Base-by-base conservation (phyloP, 345 rosid species). In the Salix koriyanagi region DNA sequence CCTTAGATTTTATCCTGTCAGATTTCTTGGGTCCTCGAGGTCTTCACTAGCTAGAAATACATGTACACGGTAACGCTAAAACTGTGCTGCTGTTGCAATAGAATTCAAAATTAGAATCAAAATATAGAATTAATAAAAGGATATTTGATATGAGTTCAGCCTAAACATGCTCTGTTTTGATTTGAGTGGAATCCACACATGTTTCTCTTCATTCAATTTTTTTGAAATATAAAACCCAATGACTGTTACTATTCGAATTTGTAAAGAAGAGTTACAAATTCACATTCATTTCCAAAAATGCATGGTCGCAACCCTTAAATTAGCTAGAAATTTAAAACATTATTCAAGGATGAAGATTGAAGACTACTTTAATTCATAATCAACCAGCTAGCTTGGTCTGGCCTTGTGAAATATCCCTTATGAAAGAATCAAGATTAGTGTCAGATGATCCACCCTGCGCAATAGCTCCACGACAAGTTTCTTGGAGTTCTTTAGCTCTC, bases 391-490 rank as follows among this genome's bases (percentile, higher is more conserved):
- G 10, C 41, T 65, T 34, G n/a, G 65, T 50, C 14, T 30, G 37
- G 14, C 11, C 70, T 44, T 26, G 61, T 34, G 67, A 72, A 62
- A 76, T 70, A 16, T 69, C 68, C 19, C 46, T 52, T 23, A 81
- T 62, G 67, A 81, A 81, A 39, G 71, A 69, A 32, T 73, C 68
- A 72, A 81, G 70, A 46, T 73, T 81, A 23, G 48, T 16, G 7
- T 77, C 30, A 16, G 80, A 77, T 41, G 84, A 81, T 69, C 84
- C 80, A 7, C 77, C 77, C 65, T 54, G 41, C 7, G 68, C 69
- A 44, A 73, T 73, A 30, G 84, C 78, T 14, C 39, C 77, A 28
- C 25, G 56, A 41, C 75, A 81, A 46, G 28, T 39, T 39, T 68
- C 37, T 41, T 65, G 39, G 18, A 81, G 75, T 52, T 73, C 18